phyloP scores from a whole-genome alignment of 2,329 filamentous ascomycete species.

The Venturia nashicola region DNA sequence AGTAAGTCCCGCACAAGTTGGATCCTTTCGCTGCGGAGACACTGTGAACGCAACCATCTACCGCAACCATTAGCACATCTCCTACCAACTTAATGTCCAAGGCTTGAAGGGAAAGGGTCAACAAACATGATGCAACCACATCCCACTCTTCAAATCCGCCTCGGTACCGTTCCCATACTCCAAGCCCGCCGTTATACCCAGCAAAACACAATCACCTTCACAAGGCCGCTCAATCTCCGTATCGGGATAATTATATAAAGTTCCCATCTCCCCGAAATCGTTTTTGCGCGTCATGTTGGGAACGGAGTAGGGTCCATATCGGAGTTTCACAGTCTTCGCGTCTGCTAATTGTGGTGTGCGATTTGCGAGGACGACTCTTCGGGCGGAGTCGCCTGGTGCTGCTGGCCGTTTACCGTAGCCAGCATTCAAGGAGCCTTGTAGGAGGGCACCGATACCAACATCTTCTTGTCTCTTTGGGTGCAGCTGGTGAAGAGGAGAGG shows the following conservation, averaged over 20 bases:
- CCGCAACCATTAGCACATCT: too few relatives aligned
- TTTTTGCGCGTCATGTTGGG: background rate
- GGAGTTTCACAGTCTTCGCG: background rate
- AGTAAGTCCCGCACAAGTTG: too few relatives aligned
- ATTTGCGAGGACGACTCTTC: background rate
- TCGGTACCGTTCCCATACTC: constrained; percentile 6
- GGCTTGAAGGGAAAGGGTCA: too few relatives aligned
- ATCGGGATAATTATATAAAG: background rate
- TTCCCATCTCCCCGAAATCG: background rate
- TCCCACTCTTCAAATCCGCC: too few relatives aligned
- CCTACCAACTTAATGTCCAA: too few relatives aligned
- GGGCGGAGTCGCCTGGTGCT: background rate
- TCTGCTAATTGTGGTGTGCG: background rate
- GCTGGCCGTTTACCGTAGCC: constrained; percentile 5
- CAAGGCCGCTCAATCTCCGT: background rate
- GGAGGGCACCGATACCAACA: background rate
- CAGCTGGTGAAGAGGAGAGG: background rate
- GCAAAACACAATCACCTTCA: constrained; percentile 4
- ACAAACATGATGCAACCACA: too few relatives aligned
- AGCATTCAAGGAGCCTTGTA: background rate
- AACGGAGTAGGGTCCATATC: background rate
- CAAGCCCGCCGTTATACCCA: background rate
- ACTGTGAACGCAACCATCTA: too few relatives aligned
- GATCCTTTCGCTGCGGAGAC: too few relatives aligned
- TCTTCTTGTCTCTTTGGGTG: background rate